phyloP scores from a whole-genome alignment of 2,329 filamentous ascomycete genomes.

The Aspergillus unguis region DNA sequence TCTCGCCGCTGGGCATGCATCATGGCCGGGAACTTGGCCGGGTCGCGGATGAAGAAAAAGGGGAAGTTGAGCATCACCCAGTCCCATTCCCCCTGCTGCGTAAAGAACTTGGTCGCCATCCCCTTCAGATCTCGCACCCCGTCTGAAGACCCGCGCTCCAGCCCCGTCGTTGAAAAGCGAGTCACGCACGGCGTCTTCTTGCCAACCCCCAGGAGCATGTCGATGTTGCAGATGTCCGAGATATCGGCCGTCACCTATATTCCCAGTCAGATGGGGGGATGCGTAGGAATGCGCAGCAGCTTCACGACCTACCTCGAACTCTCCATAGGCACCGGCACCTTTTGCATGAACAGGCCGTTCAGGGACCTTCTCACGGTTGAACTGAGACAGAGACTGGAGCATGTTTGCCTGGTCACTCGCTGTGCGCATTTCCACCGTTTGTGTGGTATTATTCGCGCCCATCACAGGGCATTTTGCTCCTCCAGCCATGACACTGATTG shows the following conservation, averaged over 20 bases:
- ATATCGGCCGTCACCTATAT: slow-evolving; percentile 45
- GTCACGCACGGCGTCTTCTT: slow-evolving; percentile 66
- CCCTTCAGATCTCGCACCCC: slow-evolving; percentile 69
- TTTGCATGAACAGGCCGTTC: slow-evolving; percentile 43
- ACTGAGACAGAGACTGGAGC: slow-evolving; percentile 26
- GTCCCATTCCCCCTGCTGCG: slow-evolving; percentile 71
- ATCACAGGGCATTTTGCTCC: too few species aligned
- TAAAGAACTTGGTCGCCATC: slow-evolving; percentile 70
- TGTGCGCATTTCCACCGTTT: too few species aligned
- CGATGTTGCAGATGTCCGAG: slow-evolving; percentile 45
- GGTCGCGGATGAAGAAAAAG: slow-evolving; percentile 70
- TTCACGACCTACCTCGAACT: slow-evolving; percentile 29
- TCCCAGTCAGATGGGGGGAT: not conserved
- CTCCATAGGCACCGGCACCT: slow-evolving; percentile 41
- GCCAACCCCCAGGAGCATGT: slow-evolving; percentile 56
- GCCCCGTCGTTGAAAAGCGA: slow-evolving; percentile 73
- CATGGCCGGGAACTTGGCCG: slow-evolving; percentile 69
- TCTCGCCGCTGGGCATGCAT: slow-evolving; percentile 73
- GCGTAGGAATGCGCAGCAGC: not conserved
- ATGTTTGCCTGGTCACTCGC: too few species aligned
- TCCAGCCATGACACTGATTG: too few species aligned
- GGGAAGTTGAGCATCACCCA: slow-evolving; percentile 71
- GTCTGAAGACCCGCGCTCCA: slow-evolving; percentile 68
- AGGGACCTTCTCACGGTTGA: slow-evolving; percentile 40
- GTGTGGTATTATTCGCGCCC: too few species aligned